These are phyloP conservation scores for Talaromyces thailandensis DNA, from an alignment of 495 filamentous ascomycete species.

Conservation along the genomic window DNA sequence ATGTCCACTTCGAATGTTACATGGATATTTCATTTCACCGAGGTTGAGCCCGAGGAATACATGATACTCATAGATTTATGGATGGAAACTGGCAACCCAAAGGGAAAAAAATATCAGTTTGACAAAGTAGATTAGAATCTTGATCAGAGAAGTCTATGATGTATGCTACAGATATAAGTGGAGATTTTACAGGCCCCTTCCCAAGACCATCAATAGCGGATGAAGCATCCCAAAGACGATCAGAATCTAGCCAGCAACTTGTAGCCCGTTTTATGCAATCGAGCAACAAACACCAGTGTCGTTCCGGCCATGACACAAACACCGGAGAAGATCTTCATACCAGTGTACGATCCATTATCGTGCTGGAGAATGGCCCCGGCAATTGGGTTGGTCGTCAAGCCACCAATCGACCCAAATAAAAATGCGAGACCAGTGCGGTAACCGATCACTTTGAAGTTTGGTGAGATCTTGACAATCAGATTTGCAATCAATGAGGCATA, in stretches of 20 bases:
- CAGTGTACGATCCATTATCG: constrained; percentile 9
- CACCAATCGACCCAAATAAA: constrained; percentile 13
- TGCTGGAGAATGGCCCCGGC: constrained; percentile 36
- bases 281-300: constrained; percentile 25
- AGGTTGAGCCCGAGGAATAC: no score
- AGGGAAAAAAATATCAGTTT: not conserved
- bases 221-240: not conserved
- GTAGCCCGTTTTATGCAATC: not conserved
- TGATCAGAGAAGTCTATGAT: not conserved
- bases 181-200: not conserved
- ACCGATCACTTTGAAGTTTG: constrained; percentile 14
- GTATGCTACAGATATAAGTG: not conserved
- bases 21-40: no score
- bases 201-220: not conserved
- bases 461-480: constrained; percentile 20
- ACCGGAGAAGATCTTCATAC: constrained; percentile 20
- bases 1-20: no score
- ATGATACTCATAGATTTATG: not conserved
- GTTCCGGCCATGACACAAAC: constrained; percentile 20
- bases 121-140: not conserved
- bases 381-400: constrained; percentile 56
- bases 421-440: constrained; percentile 16
- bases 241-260: not conserved
- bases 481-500: constrained; percentile 21
- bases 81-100: not conserved